Evolutionary conservation across 2,329 filamentous ascomycete species (phyloP), one percentile per base, ranked within the genome.

Genomic region (Aspergillus transmontanensis): DNA sequence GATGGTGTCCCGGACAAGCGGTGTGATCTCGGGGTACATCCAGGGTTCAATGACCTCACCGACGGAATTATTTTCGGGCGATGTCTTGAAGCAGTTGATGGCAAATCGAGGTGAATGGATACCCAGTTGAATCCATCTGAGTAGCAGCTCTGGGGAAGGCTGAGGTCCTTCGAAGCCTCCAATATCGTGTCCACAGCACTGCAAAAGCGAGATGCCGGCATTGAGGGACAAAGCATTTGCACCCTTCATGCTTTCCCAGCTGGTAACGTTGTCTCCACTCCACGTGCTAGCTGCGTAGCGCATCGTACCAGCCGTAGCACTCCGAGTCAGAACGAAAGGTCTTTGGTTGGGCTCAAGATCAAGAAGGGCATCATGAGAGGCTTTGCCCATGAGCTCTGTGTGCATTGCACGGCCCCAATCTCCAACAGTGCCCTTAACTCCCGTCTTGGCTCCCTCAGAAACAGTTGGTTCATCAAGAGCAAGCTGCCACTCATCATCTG

Each of bases 81-180:
- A 86, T 0, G 90, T 92, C 78, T 92, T 92, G 84, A 89, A 92
- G 76, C 90, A 92, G 76, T 92, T 92, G 79, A 92, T 92, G 12
- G 90, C 88, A 69, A 92, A 92, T 0, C 90, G 86, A 0, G 87
- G 84, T 1, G 88, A 89, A 77, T 91, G 86, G 64, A 88, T 85
- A 6, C 89, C 90, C 2, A 90, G 83, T 71, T 92, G 90, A 14
- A 92, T 82, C 90, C 90, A 93, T 34, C 90, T 86, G 3, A 92
- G 84, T 0, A 92, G 83, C 2, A 91, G 82, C 70, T 92, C 90
- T 0, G 90, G 88, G 0, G 85, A 85, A 0, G 90, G 90, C 70
- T 92, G 89, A 0, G 89, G 89, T 2, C 77, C 75, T 78, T 92
- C 89, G 69, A 92, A 92, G 0, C 90, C 90, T 50, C 90, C 90